Conservation (phyloP, 78 protist species). For the Anaeramoeba flamelloides region DNA sequence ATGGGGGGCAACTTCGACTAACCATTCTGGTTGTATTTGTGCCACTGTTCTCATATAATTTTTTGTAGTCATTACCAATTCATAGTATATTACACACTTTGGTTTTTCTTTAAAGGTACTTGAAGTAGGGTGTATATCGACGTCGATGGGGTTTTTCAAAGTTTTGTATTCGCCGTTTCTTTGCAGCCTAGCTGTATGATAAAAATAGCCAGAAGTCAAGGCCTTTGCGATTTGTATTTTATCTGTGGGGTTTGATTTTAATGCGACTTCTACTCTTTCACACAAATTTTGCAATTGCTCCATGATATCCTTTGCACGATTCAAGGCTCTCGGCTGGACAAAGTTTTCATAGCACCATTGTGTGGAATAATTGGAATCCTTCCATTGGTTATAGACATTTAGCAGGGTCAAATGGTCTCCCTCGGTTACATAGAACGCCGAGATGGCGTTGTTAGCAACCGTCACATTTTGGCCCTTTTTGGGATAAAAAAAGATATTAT, state of each 20-base stretch:
- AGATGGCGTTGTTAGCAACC: constrained; percentile 51
- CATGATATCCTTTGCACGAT: constrained; percentile 72
- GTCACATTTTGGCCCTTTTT: constrained; percentile 41
- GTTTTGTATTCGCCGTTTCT: constrained; percentile 5
- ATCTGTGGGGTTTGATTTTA: neutral
- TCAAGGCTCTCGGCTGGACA: constrained; percentile 63
- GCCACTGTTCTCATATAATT: neutral
- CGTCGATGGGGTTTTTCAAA: constrained; percentile 8
- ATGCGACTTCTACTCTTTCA: neutral
- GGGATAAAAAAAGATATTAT: constrained; percentile 69
- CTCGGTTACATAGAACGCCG: constrained; percentile 29
- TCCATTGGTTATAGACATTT: constrained; percentile 67
- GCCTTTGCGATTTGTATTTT: neutral
- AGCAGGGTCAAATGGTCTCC: constrained; percentile 84
- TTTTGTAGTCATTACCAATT: constrained; percentile 67
- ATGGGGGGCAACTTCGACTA: constrained; percentile 90
- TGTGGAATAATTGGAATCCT: constrained; percentile 42
- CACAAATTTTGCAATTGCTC: constrained; percentile 44
- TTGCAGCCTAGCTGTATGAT: neutral
- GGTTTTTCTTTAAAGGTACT: constrained; percentile 34
- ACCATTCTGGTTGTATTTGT: constrained; percentile 61
- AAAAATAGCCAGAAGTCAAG: neutral
- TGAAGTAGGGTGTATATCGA: constrained; percentile 56
- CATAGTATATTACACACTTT: constrained; percentile 72
- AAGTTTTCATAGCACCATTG: constrained; percentile 88